A percentile compares a stretch with the other conserved stretches of the same genome.
These are phyloP conservation scores for Waltiozyma sp. DNA, from an alignment of 1,139 yeast species.

Conservation along the genomic window DNA sequence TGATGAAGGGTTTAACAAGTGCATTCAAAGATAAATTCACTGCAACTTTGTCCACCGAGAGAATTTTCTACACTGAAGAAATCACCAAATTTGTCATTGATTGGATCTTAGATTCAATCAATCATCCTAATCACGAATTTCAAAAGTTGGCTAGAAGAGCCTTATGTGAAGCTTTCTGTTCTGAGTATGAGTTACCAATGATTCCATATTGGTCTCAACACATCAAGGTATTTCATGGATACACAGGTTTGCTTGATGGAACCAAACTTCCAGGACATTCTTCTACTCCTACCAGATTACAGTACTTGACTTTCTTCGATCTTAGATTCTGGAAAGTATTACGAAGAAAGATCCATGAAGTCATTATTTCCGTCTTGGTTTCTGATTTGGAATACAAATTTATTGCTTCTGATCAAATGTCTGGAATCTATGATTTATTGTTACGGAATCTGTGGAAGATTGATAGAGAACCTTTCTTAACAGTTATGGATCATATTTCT, in stretches of 20 bases:
- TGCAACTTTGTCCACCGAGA: conserved; percentile 39
- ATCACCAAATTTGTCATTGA: conserved; percentile 30
- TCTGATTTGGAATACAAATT: conserved; percentile 36
- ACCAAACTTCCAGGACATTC: conserved; percentile 30
- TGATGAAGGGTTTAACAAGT: conserved; percentile 22
- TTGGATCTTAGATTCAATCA: conserved; percentile 40
- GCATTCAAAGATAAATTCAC: conserved; percentile 42
- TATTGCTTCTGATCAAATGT: conserved; percentile 39
- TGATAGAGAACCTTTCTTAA: conserved; percentile 59
- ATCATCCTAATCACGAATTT: conserved; percentile 23
- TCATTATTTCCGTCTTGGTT: conserved; percentile 44
- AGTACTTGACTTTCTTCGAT: conserved; percentile 43
- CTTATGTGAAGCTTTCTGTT: conserved; percentile 18
- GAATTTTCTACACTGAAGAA: conserved; percentile 39
- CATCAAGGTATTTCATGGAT: conserved; percentile 12
- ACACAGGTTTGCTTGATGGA: conserved; percentile 24
- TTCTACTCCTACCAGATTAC: conserved; percentile 33
- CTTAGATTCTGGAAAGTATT: conserved; percentile 40
- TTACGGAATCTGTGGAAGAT: conserved; percentile 34
- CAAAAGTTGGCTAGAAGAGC: conserved; percentile 25
- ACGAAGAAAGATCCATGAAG: conserved; percentile 35
- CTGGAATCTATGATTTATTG: conserved; percentile 44
- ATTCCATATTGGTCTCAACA: conserved; percentile 20
- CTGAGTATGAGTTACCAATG: conserved; percentile 3
- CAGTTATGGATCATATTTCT: conserved; percentile 41